Conservation (phyloP, 2,329 filamentous ascomycete species). For the Elsinoe perseae region DNA sequence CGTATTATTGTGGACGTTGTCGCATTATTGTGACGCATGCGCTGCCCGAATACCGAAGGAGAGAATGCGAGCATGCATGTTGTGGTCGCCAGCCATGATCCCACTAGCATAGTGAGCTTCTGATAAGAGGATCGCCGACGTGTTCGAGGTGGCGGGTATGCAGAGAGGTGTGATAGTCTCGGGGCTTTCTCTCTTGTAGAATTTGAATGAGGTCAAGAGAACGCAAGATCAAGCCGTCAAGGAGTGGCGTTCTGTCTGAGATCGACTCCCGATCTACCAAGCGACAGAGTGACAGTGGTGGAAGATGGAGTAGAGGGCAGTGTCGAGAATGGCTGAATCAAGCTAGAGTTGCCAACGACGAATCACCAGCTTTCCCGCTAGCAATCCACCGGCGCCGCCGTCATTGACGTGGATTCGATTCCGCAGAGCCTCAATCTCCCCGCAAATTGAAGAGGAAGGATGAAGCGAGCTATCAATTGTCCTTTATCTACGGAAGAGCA, state of each 20-base stretch:
- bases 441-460: not conserved
- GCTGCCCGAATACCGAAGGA: conserved; percentile 8
- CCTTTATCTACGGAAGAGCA: too few relatives aligned
- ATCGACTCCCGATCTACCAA: not conserved
- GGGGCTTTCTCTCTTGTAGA: not conserved
- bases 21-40: conserved; percentile 14
- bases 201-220: not conserved
- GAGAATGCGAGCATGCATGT: not conserved
- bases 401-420: not conserved
- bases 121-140: not conserved
- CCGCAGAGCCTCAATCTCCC: conserved; percentile 12
- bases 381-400: conserved; percentile 3
- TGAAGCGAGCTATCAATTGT: not conserved
- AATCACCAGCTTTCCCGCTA: conserved; percentile 9
- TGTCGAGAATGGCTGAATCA: conserved; percentile 1
- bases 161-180: not conserved
- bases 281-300: not conserved
- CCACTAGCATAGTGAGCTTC: conserved; percentile 9
- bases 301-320: conserved; percentile 1
- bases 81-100: conserved; percentile 6
- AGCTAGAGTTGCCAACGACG: conserved; percentile 8
- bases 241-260: conserved; percentile 2
- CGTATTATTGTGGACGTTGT: conserved; percentile 40
- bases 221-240: not conserved
- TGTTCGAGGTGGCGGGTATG: not conserved